Evolutionary conservation across 208 protist species (phyloP).

Genomic region (Willaertia magna): DNA sequence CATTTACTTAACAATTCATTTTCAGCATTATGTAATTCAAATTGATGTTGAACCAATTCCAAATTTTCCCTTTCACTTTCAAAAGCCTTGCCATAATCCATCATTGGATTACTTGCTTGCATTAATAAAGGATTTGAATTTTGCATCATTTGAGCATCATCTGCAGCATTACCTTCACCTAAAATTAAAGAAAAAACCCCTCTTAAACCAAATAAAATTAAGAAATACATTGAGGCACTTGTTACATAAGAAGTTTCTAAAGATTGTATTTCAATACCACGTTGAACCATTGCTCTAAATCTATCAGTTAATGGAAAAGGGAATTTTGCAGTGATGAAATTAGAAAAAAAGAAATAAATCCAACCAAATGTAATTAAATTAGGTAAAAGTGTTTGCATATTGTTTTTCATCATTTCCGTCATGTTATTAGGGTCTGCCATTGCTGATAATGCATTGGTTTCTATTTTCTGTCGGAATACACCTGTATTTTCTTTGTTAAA

Average conservation of each 20-base stretch:
- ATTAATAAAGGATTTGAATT: neutral
- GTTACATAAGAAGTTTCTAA: conserved; percentile 86
- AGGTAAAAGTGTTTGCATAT: conserved; percentile 76
- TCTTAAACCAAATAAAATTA: conserved; percentile 79
- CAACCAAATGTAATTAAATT: conserved; percentile 87
- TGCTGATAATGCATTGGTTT: conserved; percentile 66
- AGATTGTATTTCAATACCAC: conserved; percentile 76
- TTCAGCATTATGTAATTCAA: neutral
- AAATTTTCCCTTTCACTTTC: neutral
- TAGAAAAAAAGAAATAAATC: conserved; percentile 85
- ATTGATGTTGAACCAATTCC: neutral
- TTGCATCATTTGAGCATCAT: conserved; percentile 4
- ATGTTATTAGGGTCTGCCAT: conserved; percentile 76
- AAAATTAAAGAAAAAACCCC: conserved; percentile 77
- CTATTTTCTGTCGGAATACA: conserved; percentile 46
- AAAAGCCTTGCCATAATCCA: neutral
- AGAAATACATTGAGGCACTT: conserved; percentile 84
- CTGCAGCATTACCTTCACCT: conserved; percentile 42
- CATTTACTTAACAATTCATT: neutral
- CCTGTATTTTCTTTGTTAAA: conserved; percentile 39
- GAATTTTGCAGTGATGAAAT: conserved; percentile 87
- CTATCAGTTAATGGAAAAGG: conserved; percentile 79
- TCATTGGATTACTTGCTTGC: neutral
- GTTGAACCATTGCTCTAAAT: conserved; percentile 82
- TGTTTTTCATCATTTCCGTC: conserved; percentile 83